A percentile compares a stretch with the other conserved stretches of the same genome.
These are phyloP conservation scores for Piromyces sp. DNA, from an alignment of 192 early-diverging fungal species.

Conservation along the genomic window DNA sequence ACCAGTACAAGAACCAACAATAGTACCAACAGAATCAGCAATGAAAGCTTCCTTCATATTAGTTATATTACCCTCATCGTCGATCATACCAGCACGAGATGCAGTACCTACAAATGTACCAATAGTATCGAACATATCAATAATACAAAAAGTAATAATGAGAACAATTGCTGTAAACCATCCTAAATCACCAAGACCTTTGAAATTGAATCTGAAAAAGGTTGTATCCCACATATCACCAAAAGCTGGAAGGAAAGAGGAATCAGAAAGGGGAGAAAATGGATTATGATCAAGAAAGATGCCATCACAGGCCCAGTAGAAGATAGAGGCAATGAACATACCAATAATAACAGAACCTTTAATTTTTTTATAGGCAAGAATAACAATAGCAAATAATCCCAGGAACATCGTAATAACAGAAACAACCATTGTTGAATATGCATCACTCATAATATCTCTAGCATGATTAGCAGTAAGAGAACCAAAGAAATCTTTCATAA, in stretches of 20 bases:
- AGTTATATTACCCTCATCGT: constrained; percentile 52
- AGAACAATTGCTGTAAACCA: neutral
- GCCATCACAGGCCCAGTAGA: neutral
- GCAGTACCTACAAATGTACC: constrained; percentile 46
- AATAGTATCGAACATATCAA: constrained; percentile 74
- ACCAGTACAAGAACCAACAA: constrained; percentile 50
- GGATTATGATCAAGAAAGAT: neutral
- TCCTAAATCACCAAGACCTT: neutral
- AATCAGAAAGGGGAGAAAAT: neutral
- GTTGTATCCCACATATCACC: constrained; percentile 53
- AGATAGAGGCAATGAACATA: neutral
- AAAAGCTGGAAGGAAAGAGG: constrained; percentile 33
- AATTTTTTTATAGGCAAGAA: neutral
- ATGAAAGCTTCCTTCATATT: constrained; percentile 67
- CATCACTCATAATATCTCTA: neutral
- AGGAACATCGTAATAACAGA: neutral
- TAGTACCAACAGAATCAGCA: constrained; percentile 44
- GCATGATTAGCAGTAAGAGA: constrained; percentile 25
- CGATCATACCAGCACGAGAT: constrained; percentile 69
- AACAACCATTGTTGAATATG: neutral
- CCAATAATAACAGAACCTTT: neutral
- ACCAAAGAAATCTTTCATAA: constrained; percentile 37
- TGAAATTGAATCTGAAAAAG: constrained; percentile 45
- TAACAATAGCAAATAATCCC: neutral
- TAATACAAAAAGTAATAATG: constrained; percentile 11